Evolutionary conservation across 176 grass and related monocot genomes (phyloP).

Genomic region (Microstegium vimineum): DNA sequence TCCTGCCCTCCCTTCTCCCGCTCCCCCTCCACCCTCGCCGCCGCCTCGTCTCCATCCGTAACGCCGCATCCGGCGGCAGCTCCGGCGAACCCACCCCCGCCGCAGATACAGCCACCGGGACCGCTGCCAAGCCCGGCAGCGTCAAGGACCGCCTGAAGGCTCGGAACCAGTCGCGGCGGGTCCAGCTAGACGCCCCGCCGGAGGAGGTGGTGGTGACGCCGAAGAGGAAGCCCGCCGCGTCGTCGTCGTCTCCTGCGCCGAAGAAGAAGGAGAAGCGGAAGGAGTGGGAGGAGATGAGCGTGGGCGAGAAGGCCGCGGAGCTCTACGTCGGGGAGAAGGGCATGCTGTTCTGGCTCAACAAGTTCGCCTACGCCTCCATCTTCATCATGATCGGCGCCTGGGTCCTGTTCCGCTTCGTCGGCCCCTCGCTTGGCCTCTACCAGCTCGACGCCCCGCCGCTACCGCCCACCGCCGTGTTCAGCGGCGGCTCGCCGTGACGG

Average conservation of each 20-base stretch:
- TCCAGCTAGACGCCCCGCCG: conserved; percentile 22
- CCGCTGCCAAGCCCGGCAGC: conserved; percentile 23
- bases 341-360: conserved; percentile 91
- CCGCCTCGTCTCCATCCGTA: neutral
- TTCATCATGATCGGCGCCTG: conserved; percentile 73
- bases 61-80: conserved; percentile 20
- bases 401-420: conserved; percentile 94
- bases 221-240: conserved; percentile 9
- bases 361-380: conserved; percentile 91
- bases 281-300: conserved; percentile 81
- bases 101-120: neutral
- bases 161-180: conserved; percentile 43
- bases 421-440: conserved; percentile 66
- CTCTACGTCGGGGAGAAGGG: conserved; percentile 92
- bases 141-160: conserved; percentile 46
- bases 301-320: conserved; percentile 72
- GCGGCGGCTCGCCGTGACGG: conserved; percentile 2
- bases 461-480: conserved; percentile 47
- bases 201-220: conserved; percentile 19
- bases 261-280: conserved; percentile 41
- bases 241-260: neutral
- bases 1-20: conserved; percentile 17
- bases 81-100: conserved; percentile 28
- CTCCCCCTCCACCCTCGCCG: conserved; percentile 24
- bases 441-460: conserved; percentile 77